Percentiles rank a stretch among this genome's conserved stretches.
These are phyloP conservation scores for Circinella minor DNA, from an alignment of 371 early-diverging fungal genomes.

Conservation along the genomic window DNA sequence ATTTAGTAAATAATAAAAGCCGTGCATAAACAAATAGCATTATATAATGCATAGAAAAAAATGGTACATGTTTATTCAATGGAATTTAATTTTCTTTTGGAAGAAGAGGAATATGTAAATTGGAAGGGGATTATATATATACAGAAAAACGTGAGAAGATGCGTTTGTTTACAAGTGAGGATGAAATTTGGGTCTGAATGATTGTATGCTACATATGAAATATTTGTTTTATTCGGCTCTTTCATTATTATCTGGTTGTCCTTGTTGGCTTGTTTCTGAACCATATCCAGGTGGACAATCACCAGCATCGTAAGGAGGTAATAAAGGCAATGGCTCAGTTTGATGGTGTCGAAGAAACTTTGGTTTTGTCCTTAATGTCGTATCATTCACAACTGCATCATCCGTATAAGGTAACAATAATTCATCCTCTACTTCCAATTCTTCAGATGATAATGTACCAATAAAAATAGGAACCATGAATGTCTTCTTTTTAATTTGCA, in stretches of 20 bases:
- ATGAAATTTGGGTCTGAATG: too few species aligned
- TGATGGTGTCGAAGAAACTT: slow-evolving; percentile 10
- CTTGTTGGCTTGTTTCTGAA: background rate
- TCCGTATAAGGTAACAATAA: slow-evolving; percentile 7
- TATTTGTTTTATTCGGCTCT: too few species aligned
- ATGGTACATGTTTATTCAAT: background rate
- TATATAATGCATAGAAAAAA: background rate
- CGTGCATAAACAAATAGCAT: background rate
- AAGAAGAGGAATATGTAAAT: too few species aligned
- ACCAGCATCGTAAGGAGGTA: slow-evolving; percentile 10
- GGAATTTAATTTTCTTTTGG: too few species aligned
- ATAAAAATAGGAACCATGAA: slow-evolving; percentile 7
- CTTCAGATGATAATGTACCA: background rate
- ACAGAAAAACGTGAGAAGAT: too few species aligned
- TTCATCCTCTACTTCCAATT: background rate
- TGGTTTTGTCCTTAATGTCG: slow-evolving; percentile 12
- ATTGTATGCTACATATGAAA: too few species aligned
- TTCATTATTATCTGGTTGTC: background rate
- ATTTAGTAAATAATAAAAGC: slow-evolving; percentile 7
- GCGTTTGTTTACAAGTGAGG: too few species aligned
- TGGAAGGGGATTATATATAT: too few species aligned
- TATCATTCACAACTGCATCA: slow-evolving; percentile 7
- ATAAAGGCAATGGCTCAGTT: background rate
- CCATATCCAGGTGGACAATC: slow-evolving; percentile 5
- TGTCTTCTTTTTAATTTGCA: slow-evolving; percentile 8